These are phyloP conservation scores for Cystobasidium onofrii DNA, from an alignment of 768 basidiomycete genomes.

Conservation along the genomic window DNA sequence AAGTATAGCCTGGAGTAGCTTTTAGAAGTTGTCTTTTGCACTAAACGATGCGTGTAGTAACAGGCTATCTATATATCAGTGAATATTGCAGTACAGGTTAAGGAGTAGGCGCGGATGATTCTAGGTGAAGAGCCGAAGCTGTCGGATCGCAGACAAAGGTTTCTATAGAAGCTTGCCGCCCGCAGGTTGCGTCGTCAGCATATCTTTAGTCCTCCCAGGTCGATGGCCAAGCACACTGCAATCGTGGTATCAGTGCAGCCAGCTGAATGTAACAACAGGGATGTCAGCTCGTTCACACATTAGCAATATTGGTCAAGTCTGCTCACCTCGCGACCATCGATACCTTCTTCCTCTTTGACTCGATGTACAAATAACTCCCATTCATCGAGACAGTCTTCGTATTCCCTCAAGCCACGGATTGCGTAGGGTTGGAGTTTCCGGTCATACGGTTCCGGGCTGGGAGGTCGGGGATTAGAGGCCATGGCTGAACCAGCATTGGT, in stretches of 20 bases:
- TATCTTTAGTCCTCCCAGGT: constrained; percentile 23
- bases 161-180: too few relatives aligned
- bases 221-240: constrained; percentile 30
- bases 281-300: not conserved
- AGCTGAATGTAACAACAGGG: not conserved
- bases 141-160: too few relatives aligned
- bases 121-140: too few relatives aligned
- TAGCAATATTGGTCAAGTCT: too few relatives aligned
- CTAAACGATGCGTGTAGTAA: too few relatives aligned
- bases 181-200: not conserved
- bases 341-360: constrained; percentile 28
- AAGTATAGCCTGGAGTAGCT: too few relatives aligned
- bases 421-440: constrained; percentile 43
- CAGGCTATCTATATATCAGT: too few relatives aligned
- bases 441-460: constrained; percentile 38
- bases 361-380: constrained; percentile 27
- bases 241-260: constrained; percentile 16
- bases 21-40: too few relatives aligned
- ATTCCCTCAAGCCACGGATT: constrained; percentile 39
- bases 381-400: constrained; percentile 41
- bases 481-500: not conserved
- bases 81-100: too few relatives aligned
- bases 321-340: constrained; percentile 28
- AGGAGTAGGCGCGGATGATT: too few relatives aligned
- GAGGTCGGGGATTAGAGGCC: not conserved